Percentiles rank a stretch among this genome's conserved stretches.
These are phyloP conservation scores for Saraca asoca DNA, from an alignment of 331 rosid genomes.

Conservation along the genomic window DNA sequence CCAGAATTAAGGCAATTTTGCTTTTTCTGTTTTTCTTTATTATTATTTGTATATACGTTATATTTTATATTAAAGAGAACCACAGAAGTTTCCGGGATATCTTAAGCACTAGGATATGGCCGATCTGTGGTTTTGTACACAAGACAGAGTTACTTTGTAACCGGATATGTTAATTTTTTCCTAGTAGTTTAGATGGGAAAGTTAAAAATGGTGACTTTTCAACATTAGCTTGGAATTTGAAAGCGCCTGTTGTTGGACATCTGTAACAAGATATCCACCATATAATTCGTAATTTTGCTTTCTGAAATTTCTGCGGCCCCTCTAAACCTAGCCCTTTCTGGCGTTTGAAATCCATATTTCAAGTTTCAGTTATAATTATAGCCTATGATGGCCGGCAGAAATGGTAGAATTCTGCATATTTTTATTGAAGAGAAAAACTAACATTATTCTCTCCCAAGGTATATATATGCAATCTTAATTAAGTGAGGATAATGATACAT, in stretches of 20 bases:
- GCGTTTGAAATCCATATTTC: not conserved
- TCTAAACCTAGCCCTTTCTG: not conserved
- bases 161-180: not conserved
- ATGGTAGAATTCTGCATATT: not conserved
- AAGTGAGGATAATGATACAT: conserved; percentile 1
- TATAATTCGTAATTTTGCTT: conserved; percentile 8
- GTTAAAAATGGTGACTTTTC: conserved; percentile 33
- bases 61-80: conserved; percentile 9
- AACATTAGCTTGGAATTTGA: not conserved
- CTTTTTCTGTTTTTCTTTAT: not conserved
- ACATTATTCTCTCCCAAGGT: not conserved
- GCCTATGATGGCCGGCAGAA: not conserved
- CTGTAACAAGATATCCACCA: conserved; percentile 18
- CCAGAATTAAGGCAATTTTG: not conserved
- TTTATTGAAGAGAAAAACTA: not conserved
- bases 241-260: conserved; percentile 15
- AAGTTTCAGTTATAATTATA: not conserved
- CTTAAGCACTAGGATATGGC: conserved; percentile 21
- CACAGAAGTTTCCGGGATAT: conserved; percentile 15
- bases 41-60: not conserved
- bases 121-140: conserved; percentile 44
- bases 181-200: conserved; percentile 18
- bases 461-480: not conserved
- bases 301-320: conserved; percentile 5
- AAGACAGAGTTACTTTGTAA: conserved; percentile 21